A percentile compares a stretch with the other conserved stretches of the same genome.
Evolutionary conservation across 495 filamentous ascomycete genomes (phyloP).

Genomic region (Achaetomiella virescens): DNA sequence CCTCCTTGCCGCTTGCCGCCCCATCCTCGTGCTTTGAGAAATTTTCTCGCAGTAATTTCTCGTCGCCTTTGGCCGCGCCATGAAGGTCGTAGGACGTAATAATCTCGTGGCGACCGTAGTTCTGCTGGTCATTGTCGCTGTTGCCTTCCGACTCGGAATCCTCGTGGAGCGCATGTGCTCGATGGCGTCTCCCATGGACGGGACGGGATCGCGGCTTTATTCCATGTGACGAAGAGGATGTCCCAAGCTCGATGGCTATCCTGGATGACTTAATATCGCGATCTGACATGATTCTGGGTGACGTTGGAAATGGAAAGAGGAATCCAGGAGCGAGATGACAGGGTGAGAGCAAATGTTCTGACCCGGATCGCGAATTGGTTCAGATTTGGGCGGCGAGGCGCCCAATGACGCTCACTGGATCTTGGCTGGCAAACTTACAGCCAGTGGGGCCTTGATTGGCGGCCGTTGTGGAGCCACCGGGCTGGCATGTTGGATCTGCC

Average conservation of each 20-base stretch:
- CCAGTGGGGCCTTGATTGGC: not conserved
- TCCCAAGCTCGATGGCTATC: constrained; percentile 36
- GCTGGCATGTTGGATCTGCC: not conserved
- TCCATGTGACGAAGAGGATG: constrained; percentile 10
- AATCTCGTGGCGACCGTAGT: constrained; percentile 23
- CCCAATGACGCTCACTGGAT: no score
- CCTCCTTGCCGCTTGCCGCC: not conserved
- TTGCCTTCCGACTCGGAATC: constrained; percentile 32
- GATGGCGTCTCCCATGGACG: constrained; percentile 33
- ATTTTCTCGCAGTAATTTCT: not conserved
- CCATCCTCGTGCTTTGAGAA: not conserved
- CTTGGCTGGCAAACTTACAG: no score
- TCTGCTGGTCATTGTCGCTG: constrained; percentile 17
- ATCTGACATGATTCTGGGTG: constrained; percentile 13
- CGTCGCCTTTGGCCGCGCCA: not conserved
- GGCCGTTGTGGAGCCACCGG: not conserved
- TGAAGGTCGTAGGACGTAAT: constrained; percentile 29
- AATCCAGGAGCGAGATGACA: not conserved
- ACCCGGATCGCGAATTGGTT: no score
- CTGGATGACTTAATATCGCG: constrained; percentile 21
- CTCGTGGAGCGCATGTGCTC: constrained; percentile 28
- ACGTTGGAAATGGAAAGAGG: not conserved
- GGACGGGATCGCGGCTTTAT: constrained; percentile 31
- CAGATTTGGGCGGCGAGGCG: no score
- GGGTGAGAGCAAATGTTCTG: no score